Base-by-base conservation (phyloP, 495 filamentous ascomycete species). In the Podospora pseudoanserina region DNA sequence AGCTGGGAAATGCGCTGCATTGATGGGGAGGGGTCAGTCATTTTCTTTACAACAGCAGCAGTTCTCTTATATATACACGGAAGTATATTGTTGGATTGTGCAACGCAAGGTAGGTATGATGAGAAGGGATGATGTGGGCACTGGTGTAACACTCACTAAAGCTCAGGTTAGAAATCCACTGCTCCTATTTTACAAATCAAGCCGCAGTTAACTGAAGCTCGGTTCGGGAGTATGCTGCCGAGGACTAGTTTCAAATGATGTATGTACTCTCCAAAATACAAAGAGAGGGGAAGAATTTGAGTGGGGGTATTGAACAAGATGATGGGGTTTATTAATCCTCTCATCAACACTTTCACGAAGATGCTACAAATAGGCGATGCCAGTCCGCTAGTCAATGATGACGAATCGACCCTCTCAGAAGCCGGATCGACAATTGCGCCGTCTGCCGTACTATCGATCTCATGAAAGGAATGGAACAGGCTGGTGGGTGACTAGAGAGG, bases 1-100 rank as follows among this genome's bases (percentile, higher is more conserved):
- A 74, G 39, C 20, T 68, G 26, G n/a, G 62, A 19, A 19, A 71
- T 19, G 11, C 62, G 53, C 57, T 71, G 28, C 65, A 60, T 70
- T 54, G 39, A 34, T 54, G 34, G 0, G 2, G 11, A 63, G 13
- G 27, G 4, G 20, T 60, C 23, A 66, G 39, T 49, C 39, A 49
- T 49, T 11, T 2, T 16, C 6, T 49, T 49, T 18, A 49, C 13
- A 32, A 32, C 30, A 32, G 7, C 30, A 32, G 30, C 30, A 23
- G 13, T 53, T 4, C n/a, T 23, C 32, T 9, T 20, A 15, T 39
- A 32, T 59, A 39, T 59, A 65, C 53, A 23, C 1, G 2, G 20
- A n/a, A 20, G n/a, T 15, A 20, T 58, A 6, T 9, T 5, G 56
- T 27, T 19, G 56, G 56, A 20, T 20, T 18, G n/a, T 58, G 11